phyloP scores from a whole-genome alignment of 768 basidiomycete genomes.

The Mycena rebaudengoi region DNA sequence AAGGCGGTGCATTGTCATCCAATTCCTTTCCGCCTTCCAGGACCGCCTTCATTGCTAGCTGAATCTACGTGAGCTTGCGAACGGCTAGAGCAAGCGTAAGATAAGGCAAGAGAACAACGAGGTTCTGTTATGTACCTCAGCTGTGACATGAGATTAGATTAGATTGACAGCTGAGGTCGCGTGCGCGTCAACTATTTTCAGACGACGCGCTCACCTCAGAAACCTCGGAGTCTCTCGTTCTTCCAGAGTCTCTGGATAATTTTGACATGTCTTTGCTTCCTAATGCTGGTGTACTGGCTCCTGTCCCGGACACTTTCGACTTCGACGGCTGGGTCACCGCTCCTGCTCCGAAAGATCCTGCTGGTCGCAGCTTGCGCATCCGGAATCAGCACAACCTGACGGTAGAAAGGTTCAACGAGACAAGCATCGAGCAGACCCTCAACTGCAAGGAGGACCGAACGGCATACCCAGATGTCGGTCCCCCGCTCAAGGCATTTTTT shows the following conservation, averaged over 20 bases:
- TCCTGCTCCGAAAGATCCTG: not conserved
- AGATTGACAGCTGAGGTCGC: not conserved
- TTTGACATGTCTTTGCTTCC: not conserved
- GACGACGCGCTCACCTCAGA: not conserved
- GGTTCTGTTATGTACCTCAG: slow-evolving; percentile 3
- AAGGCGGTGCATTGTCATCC: too few species aligned
- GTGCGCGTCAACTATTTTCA: not conserved
- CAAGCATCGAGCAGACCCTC: slow-evolving; percentile 1
- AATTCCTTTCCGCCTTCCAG: too few species aligned
- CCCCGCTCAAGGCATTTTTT: not conserved
- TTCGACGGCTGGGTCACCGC: not conserved
- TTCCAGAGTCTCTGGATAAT: not conserved
- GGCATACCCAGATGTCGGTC: not conserved
- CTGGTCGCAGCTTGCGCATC: not conserved
- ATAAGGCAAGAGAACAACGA: slow-evolving; percentile 11
- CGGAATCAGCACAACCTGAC: not conserved
- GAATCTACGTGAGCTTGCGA: slow-evolving; percentile 19
- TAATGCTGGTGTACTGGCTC: slow-evolving; percentile 5
- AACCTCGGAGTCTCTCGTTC: not conserved
- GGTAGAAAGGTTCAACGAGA: not conserved
- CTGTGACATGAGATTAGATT: not conserved
- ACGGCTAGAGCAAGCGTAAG: slow-evolving; percentile 19
- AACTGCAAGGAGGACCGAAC: not conserved
- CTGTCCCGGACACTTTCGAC: slow-evolving; percentile 12
- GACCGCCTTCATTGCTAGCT: too few species aligned